Evolutionary conservation across 2,329 filamentous ascomycete species (phyloP).

Genomic region (Aspergillus pseudoterreus): DNA sequence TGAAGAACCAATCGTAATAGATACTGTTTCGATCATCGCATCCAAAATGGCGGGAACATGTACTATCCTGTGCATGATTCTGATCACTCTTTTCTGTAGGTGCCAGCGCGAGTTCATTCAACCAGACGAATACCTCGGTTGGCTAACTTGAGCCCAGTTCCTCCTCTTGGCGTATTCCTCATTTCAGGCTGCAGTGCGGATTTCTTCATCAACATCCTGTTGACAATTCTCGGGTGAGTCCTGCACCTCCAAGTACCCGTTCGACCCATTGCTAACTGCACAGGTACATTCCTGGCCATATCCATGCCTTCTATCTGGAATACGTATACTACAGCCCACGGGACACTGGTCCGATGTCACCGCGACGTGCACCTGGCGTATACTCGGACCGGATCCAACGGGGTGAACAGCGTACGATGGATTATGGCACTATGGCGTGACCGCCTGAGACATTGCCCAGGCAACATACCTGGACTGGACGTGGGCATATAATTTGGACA

Average conservation of each 20-base stretch:
- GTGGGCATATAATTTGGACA: too few relatives aligned
- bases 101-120: too few relatives aligned
- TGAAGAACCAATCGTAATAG: neutral
- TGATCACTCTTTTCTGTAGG: conserved; percentile 46
- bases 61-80: conserved; percentile 41
- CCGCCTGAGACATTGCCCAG: neutral
- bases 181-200: conserved; percentile 65
- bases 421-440: conserved; percentile 22
- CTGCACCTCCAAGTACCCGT: neutral
- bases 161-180: conserved; percentile 61
- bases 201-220: conserved; percentile 62
- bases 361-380: conserved; percentile 32
- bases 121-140: too few relatives aligned
- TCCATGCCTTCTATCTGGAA: conserved; percentile 77
- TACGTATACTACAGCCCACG: conserved; percentile 77
- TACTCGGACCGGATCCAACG: conserved; percentile 39
- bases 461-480: too few relatives aligned
- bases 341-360: conserved; percentile 16
- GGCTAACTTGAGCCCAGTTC: conserved; percentile 46
- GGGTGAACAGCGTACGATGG: conserved; percentile 25
- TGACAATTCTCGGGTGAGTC: conserved; percentile 61
- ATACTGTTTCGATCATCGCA: neutral
- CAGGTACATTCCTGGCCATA: conserved; percentile 71
- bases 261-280: neutral
- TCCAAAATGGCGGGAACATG: conserved; percentile 29